These are phyloP conservation scores for Fusarium sp. DNA, from an alignment of 2,329 filamentous ascomycete genomes.

Conservation along the genomic window DNA sequence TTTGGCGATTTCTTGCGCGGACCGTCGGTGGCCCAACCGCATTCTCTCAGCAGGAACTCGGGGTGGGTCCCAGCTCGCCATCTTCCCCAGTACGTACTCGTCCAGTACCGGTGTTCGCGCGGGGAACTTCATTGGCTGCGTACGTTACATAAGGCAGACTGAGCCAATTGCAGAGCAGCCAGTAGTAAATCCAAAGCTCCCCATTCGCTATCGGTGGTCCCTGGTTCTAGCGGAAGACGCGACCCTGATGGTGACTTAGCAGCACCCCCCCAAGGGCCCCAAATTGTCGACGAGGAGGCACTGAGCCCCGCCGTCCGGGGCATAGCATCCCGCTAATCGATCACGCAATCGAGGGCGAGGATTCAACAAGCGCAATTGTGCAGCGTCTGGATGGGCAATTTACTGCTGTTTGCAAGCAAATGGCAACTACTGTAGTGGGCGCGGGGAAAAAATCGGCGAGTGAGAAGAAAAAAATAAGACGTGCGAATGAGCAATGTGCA, in stretches of 20 bases:
- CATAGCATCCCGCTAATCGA: constrained; percentile 51
- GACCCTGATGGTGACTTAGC: constrained; percentile 33
- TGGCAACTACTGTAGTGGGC: constrained; percentile 38
- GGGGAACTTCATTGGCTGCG: constrained; percentile 34
- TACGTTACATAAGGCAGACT: not conserved
- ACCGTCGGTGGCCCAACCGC: constrained; percentile 49
- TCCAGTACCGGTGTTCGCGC: constrained; percentile 37
- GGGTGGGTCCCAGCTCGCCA: constrained; percentile 41
- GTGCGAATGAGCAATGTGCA: constrained; percentile 42
- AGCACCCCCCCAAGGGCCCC: constrained; percentile 23
- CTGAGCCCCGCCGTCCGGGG: constrained; percentile 49
- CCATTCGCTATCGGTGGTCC: constrained; percentile 48
- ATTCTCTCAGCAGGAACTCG: constrained; percentile 48
- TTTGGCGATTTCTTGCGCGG: constrained; percentile 37
- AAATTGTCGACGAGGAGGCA: constrained; percentile 29
- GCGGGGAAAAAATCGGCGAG: constrained; percentile 49
- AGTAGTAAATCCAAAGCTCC: constrained; percentile 43
- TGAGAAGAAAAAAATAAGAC: constrained; percentile 40
- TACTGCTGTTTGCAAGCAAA: constrained; percentile 22
- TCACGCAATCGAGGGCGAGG: constrained; percentile 50
- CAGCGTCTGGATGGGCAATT: constrained; percentile 37
- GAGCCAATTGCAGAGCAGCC: constrained; percentile 31
- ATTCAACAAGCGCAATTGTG: constrained; percentile 48
- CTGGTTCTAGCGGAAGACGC: constrained; percentile 34
- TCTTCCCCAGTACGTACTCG: constrained; percentile 28